Evolutionary conservation across 2,329 filamentous ascomycete genomes (phyloP).

Genomic region (Waltergamsia citrina): DNA sequence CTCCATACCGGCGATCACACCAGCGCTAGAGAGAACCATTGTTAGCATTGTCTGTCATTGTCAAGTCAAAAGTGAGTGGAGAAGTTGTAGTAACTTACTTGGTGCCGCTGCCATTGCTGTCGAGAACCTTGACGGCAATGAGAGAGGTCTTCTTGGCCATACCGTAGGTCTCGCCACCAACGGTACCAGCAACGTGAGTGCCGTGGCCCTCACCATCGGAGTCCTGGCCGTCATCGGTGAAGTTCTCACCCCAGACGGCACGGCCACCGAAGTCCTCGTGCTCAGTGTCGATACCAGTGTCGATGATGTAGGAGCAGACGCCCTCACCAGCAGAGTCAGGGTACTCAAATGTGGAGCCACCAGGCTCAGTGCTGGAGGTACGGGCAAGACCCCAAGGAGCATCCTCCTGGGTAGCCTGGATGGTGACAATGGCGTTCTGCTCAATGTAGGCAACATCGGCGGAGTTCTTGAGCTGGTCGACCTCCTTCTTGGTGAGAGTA

Average conservation of each 20-base stretch:
- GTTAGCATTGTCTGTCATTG: neutral
- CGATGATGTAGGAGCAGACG: conserved; percentile 33
- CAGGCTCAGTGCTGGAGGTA: conserved; percentile 21
- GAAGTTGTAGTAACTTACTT: conserved; percentile 29
- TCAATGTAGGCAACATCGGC: conserved; percentile 26
- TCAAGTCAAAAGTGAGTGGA: neutral
- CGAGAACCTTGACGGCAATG: conserved; percentile 35
- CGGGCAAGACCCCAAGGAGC: conserved; percentile 31
- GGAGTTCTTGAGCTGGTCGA: conserved; percentile 14
- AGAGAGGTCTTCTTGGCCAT: conserved; percentile 34
- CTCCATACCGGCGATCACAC: conserved; percentile 33
- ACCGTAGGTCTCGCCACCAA: conserved; percentile 30
- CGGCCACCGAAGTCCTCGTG: conserved; percentile 32
- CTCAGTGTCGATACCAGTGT: conserved; percentile 28
- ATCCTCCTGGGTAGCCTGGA: conserved; percentile 29
- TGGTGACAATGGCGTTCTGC: conserved; percentile 37
- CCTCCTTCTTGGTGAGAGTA: conserved; percentile 12
- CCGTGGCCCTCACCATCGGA: conserved; percentile 35
- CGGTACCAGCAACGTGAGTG: conserved; percentile 36
- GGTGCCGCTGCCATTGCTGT: conserved; percentile 22
- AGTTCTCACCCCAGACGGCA: conserved; percentile 28
- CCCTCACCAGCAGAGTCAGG: conserved; percentile 25
- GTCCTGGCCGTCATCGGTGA: conserved; percentile 21
- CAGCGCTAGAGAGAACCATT: conserved; percentile 16
- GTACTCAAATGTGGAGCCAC: conserved; percentile 21